Conservation (phyloP, 306 rosid species). For the Ziziphus jujuba region DNA sequence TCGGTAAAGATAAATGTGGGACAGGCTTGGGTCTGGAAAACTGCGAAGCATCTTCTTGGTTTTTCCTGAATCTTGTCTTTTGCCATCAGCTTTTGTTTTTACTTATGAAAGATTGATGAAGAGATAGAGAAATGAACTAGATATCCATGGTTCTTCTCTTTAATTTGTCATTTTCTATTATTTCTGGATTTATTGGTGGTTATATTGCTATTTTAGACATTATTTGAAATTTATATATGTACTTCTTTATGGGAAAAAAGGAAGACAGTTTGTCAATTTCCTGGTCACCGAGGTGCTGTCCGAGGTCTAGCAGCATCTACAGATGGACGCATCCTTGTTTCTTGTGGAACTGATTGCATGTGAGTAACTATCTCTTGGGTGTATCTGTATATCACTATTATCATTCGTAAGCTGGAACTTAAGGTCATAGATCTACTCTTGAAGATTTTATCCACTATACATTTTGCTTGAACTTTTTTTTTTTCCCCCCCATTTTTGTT, state of each 20-base stretch:
- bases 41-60: no score
- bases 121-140: no score
- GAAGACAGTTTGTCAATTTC: constrained; percentile 70
- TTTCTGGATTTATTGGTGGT: background rate
- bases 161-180: background rate
- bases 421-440: background rate
- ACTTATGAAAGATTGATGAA: no score
- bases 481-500: constrained; percentile 20
- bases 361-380: constrained; percentile 37
- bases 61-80: no score
- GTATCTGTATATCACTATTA: background rate
- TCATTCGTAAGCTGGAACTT: background rate
- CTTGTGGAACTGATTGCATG: constrained; percentile 95
- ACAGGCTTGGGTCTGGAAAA: no score
- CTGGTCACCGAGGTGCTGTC: constrained; percentile 93
- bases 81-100: no score
- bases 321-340: constrained; percentile 76
- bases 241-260: constrained; percentile 23
- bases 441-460: background rate
- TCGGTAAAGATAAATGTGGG: no score
- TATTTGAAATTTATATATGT: constrained; percentile 6
- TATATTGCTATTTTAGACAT: background rate
- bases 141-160: background rate
- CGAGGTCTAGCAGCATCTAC: constrained; percentile 75
- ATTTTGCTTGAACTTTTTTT: background rate